A percentile compares a stretch with the other conserved stretches of the same genome.
Conservation (phyloP, 73 alveolate genomes). For the Paramecium octaurelia region DNA sequence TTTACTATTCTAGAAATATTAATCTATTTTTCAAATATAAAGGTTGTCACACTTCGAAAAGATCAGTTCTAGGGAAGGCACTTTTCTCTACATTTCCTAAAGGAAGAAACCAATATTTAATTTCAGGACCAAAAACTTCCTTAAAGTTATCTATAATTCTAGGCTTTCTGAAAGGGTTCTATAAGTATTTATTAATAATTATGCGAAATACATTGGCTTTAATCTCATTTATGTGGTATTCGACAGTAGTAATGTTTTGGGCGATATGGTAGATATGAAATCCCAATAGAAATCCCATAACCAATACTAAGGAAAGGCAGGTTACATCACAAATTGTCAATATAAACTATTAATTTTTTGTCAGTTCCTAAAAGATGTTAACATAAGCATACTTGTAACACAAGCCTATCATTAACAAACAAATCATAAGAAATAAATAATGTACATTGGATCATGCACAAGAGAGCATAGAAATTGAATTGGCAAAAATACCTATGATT, state of each 20-base stretch:
- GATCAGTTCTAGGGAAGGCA: conserved; percentile 27
- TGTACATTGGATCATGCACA: conserved; percentile 18
- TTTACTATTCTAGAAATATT: neutral
- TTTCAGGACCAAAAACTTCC: neutral
- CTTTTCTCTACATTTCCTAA: neutral
- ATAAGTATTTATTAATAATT: neutral
- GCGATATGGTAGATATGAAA: neutral
- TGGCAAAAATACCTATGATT: conserved; percentile 70
- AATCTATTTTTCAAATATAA: neutral
- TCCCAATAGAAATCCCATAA: conserved; percentile 31
- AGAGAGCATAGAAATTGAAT: conserved; percentile 35
- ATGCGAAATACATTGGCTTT: neutral
- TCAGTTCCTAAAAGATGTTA: neutral
- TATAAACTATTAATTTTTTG: neutral
- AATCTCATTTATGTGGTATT: conserved; percentile 23
- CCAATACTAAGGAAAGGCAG: neutral
- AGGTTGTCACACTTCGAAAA: conserved; percentile 12
- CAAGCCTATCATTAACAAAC: neutral
- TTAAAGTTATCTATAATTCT: neutral
- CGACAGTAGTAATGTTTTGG: neutral
- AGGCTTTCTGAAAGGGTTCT: conserved; percentile 37
- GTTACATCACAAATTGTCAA: neutral
- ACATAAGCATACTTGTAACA: neutral
- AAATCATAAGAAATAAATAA: neutral
- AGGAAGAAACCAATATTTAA: conserved; percentile 29